phyloP scores from a whole-genome alignment of 176 grass and related monocot species.

The Elymus sibiricus region DNA sequence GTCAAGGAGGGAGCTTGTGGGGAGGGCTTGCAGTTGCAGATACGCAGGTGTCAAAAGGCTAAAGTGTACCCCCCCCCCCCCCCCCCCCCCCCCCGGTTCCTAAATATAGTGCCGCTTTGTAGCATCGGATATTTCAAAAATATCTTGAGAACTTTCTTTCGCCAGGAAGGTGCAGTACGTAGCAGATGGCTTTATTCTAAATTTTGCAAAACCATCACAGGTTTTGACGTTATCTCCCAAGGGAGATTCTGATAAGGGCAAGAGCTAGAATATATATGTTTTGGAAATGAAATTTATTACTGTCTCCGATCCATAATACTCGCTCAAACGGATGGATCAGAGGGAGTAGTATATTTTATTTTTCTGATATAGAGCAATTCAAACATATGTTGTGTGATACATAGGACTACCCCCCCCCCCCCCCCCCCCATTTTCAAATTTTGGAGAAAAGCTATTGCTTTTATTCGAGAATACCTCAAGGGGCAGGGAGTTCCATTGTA shows the following conservation, averaged over 20 bases:
- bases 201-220: background rate
- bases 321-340: too few relatives aligned
- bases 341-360: background rate
- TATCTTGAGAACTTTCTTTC: background rate
- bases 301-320: too few relatives aligned
- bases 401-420: too few relatives aligned
- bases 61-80: too few relatives aligned
- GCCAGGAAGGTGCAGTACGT: too few relatives aligned
- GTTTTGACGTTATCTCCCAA: background rate
- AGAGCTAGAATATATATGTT: background rate
- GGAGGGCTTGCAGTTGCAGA: background rate
- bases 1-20: background rate
- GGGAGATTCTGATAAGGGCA: background rate
- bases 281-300: background rate
- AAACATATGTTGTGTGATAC: background rate
- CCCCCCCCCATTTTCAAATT: too few relatives aligned
- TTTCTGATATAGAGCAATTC: background rate
- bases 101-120: background rate
- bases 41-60: constrained; percentile 19
- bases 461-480: too few relatives aligned
- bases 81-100: too few relatives aligned
- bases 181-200: too few relatives aligned
- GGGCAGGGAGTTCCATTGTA: too few relatives aligned
- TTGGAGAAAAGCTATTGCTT: too few relatives aligned
- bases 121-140: constrained; percentile 5